phyloP scores from a whole-genome alignment of 768 basidiomycete genomes.

The Imleria badia region DNA sequence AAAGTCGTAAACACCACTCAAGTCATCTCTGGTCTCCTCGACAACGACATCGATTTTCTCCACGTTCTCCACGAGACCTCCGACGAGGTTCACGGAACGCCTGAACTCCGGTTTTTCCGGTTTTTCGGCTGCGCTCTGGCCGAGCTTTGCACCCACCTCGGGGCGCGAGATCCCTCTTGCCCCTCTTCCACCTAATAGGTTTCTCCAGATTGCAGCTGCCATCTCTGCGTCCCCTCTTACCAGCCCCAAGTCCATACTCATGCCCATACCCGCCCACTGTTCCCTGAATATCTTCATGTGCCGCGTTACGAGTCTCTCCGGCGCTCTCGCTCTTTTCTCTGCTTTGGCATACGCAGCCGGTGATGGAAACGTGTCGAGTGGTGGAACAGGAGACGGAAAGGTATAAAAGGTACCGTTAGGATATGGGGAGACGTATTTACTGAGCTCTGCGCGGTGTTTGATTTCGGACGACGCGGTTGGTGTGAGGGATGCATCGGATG shows the following conservation, averaged over 20 bases:
- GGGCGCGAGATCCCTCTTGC: slow-evolving; percentile 61
- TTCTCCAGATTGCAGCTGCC: slow-evolving; percentile 89
- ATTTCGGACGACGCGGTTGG: not conserved
- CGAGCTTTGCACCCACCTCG: not conserved
- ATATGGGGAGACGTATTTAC: slow-evolving; percentile 23
- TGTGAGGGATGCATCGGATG: slow-evolving; percentile 11
- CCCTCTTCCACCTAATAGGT: slow-evolving; percentile 83
- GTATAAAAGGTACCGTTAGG: slow-evolving; percentile 26
- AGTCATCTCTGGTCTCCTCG: slow-evolving; percentile 63
- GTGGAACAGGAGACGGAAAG: slow-evolving; percentile 26
- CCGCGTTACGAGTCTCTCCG: slow-evolving; percentile 74
- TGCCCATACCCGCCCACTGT: slow-evolving; percentile 82
- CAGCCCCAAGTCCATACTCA: slow-evolving; percentile 78
- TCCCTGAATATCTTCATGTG: slow-evolving; percentile 93
- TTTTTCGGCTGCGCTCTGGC: slow-evolving; percentile 9
- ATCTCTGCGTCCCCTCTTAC: slow-evolving; percentile 77
- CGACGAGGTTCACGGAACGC: slow-evolving; percentile 68
- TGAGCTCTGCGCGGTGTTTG: slow-evolving; percentile 23
- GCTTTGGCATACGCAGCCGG: slow-evolving; percentile 28
- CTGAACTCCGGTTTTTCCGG: slow-evolving; percentile 39
- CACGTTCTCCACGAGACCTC: slow-evolving; percentile 61
- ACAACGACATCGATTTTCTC: slow-evolving; percentile 55
- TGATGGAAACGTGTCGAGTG: slow-evolving; percentile 28
- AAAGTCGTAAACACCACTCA: slow-evolving; percentile 74
- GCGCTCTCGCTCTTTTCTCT: slow-evolving; percentile 47